phyloP scores from a whole-genome alignment of 148 eudicot genomes.

The Vaccinium myrtillus region DNA sequence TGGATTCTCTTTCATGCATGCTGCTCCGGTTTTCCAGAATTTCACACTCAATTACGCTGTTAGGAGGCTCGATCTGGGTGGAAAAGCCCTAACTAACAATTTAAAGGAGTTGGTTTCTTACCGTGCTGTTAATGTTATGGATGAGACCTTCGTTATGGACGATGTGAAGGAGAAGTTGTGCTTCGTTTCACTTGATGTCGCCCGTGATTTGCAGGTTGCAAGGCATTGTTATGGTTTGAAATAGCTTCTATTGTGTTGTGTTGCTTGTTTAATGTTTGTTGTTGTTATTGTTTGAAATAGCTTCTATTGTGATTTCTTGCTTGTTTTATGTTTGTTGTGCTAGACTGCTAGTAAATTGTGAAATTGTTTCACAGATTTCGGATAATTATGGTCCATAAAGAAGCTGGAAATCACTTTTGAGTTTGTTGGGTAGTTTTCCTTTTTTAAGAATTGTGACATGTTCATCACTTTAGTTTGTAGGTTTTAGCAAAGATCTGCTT shows the following conservation, averaged over 20 bases:
- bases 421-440: not conserved
- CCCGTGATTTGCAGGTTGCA: slow-evolving; percentile 69
- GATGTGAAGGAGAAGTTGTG: slow-evolving; percentile 89
- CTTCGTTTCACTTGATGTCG: slow-evolving; percentile 78
- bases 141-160: slow-evolving; percentile 81
- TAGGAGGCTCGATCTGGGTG: slow-evolving; percentile 84
- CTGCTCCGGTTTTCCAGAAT: slow-evolving; percentile 77
- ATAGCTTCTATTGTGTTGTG: not conserved
- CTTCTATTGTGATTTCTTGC: not conserved
- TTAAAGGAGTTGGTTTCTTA: slow-evolving; percentile 87
- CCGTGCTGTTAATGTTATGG: slow-evolving; percentile 89
- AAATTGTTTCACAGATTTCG: not conserved
- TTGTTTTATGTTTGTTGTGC: not conserved
- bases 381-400: not conserved
- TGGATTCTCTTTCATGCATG: slow-evolving; percentile 79
- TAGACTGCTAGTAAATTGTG: not conserved
- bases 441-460: not conserved
- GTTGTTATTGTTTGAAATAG: not conserved
- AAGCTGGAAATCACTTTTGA: not conserved
- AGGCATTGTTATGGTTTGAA: slow-evolving; percentile 36
- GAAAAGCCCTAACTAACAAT: slow-evolving; percentile 84
- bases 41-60: slow-evolving; percentile 75
- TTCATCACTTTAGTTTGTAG: not conserved
- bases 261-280: not conserved
- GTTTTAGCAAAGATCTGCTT: too few species aligned